These are phyloP conservation scores for Datura wrightii DNA, from an alignment of 257 asterid species.

Conservation along the genomic window DNA sequence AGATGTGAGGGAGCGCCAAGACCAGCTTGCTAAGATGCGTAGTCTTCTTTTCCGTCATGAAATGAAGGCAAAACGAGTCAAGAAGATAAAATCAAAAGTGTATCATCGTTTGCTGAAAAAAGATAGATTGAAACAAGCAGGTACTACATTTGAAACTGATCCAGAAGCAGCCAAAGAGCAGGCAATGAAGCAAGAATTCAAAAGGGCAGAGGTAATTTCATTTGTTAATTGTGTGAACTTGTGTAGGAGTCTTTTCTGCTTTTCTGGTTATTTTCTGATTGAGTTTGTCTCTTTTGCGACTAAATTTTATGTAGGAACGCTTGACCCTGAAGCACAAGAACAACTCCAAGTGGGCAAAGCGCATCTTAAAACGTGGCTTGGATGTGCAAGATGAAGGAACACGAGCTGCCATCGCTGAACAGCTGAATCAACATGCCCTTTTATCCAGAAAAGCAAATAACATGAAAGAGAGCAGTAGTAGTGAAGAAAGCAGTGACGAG, in stretches of 20 bases:
- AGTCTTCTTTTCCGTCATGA: conserved; percentile 86
- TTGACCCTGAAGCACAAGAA: conserved; percentile 87
- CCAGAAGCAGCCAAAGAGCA: conserved; percentile 87
- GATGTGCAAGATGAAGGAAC: conserved; percentile 83
- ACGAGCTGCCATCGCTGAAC: conserved; percentile 80
- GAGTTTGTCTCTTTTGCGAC: conserved; percentile 27
- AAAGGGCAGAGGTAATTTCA: conserved; percentile 76
- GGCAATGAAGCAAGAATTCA: conserved; percentile 78
- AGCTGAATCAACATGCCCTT: conserved; percentile 75
- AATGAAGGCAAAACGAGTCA: conserved; percentile 74
- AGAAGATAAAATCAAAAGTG: conserved; percentile 89
- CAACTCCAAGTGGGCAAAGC: conserved; percentile 82
- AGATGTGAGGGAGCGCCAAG: conserved; percentile 70
- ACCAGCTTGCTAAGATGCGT: conserved; percentile 80
- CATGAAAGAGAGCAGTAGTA: conserved; percentile 69
- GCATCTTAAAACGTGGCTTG: conserved; percentile 78
- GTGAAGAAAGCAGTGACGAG: conserved; percentile 82
- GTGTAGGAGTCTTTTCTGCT: background rate
- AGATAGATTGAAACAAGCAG: conserved; percentile 63
- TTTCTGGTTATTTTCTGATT: conserved; percentile 6
- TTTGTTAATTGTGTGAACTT: conserved; percentile 7
- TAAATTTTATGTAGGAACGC: conserved; percentile 68
- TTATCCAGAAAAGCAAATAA: conserved; percentile 86
- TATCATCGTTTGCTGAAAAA: conserved; percentile 79
- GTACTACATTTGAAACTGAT: conserved; percentile 60